These are phyloP conservation scores for Candida germanica DNA, from an alignment of 805 yeast genomes.

Conservation along the genomic window DNA sequence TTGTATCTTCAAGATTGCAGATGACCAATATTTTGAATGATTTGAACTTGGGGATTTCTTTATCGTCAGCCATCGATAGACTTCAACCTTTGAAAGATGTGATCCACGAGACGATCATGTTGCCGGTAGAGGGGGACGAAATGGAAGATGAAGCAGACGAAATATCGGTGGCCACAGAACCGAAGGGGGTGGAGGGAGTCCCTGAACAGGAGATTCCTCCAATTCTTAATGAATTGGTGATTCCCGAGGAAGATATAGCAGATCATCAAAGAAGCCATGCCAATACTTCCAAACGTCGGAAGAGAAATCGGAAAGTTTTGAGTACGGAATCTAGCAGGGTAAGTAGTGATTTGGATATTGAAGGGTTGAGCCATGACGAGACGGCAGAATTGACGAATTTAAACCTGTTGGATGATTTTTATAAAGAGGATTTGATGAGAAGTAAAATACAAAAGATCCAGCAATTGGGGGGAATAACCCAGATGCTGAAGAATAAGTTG, in stretches of 20 bases:
- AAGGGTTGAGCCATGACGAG: slow-evolving; percentile 35
- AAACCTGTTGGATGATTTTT: slow-evolving; percentile 34
- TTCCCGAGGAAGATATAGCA: slow-evolving; percentile 35
- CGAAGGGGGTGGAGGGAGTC: slow-evolving; percentile 49
- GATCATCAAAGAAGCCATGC: slow-evolving; percentile 18
- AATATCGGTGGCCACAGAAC: slow-evolving; percentile 37
- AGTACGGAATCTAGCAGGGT: slow-evolving; percentile 4
- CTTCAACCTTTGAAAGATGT: slow-evolving; percentile 46
- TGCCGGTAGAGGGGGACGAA: slow-evolving; percentile 48
- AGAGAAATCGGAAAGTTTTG: slow-evolving; percentile 7
- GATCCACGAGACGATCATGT: slow-evolving; percentile 44
- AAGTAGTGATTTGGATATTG: slow-evolving; percentile 31
- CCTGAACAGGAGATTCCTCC: slow-evolving; percentile 43
- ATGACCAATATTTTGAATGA: slow-evolving; percentile 40
- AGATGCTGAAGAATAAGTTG: slow-evolving; percentile 45
- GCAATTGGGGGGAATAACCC: slow-evolving; percentile 31
- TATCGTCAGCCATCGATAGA: slow-evolving; percentile 50
- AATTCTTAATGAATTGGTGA: slow-evolving; percentile 48
- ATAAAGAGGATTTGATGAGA: slow-evolving; percentile 41
- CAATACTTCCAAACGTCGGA: slow-evolving; percentile 9
- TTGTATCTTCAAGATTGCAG: slow-evolving; percentile 40
- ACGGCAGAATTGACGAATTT: slow-evolving; percentile 34
- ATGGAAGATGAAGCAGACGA: slow-evolving; percentile 5
- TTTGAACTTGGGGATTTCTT: slow-evolving; percentile 44
- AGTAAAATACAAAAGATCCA: slow-evolving; percentile 48